A percentile compares a stretch with the other conserved stretches of the same genome.
Evolutionary conservation across 306 rosid species (phyloP).

Genomic region (Adenanthera pavonina): DNA sequence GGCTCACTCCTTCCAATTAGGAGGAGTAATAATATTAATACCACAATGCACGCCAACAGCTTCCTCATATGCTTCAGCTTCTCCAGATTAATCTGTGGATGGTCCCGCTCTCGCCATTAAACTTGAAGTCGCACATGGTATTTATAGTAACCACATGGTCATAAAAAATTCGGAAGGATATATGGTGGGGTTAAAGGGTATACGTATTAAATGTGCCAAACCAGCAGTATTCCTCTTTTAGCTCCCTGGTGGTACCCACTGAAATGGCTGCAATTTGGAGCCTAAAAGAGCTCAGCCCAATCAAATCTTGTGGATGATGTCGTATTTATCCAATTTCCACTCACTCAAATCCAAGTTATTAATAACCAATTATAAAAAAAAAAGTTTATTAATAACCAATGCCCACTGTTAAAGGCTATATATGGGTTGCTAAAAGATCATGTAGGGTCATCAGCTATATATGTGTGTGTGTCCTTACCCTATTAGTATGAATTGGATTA

Average conservation of each 20-base stretch:
- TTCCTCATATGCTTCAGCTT: too few species aligned
- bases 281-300: neutral
- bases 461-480: too few species aligned
- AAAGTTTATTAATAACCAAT: neutral
- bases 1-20: slow-evolving; percentile 32
- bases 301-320: neutral
- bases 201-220: neutral
- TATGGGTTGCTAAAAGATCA: too few species aligned
- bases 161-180: neutral
- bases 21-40: neutral
- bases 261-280: neutral
- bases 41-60: slow-evolving; percentile 3
- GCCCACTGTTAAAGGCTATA: neutral
- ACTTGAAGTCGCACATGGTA: neutral
- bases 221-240: neutral
- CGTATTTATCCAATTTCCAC: neutral
- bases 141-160: neutral
- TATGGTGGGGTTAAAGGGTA: neutral
- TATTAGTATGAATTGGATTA: too few species aligned
- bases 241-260: neutral
- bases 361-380: neutral
- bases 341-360: neutral
- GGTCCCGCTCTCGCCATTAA: neutral
- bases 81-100: too few species aligned
- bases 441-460: too few species aligned